Conservation (phyloP, 352 stramenopile species). For the Blastocystis sp. region DNA sequence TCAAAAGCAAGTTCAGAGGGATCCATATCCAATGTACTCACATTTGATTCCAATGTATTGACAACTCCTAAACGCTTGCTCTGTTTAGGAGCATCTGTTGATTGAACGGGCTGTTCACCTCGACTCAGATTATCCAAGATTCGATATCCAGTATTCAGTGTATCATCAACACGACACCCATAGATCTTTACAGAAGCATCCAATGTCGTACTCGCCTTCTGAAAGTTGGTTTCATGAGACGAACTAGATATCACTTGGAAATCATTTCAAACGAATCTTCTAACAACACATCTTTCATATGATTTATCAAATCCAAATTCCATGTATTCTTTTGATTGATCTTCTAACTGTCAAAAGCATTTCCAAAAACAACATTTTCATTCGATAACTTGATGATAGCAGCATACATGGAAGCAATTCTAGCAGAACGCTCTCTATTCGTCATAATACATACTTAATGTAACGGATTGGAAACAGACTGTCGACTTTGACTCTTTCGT, state of each 20-base stretch:
- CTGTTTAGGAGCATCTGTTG: not conserved
- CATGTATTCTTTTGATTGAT: slow-evolving; percentile 62
- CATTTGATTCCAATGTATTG: slow-evolving; percentile 47
- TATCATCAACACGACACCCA: slow-evolving; percentile 92
- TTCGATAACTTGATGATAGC: slow-evolving; percentile 50
- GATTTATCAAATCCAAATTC: slow-evolving; percentile 61
- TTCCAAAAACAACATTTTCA: slow-evolving; percentile 30
- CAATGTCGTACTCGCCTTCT: slow-evolving; percentile 89
- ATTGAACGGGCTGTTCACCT: slow-evolving; percentile 1
- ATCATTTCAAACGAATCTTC: not conserved
- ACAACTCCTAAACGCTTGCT: not conserved
- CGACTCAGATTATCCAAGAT: slow-evolving; percentile 90
- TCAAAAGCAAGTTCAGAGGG: slow-evolving; percentile 72
- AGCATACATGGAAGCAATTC: slow-evolving; percentile 53
- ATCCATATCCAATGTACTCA: slow-evolving; percentile 69
- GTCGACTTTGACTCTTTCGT: not conserved
- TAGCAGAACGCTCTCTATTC: slow-evolving; percentile 40
- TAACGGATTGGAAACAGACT: not conserved
- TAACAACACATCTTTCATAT: slow-evolving; percentile 58
- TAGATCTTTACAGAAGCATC: slow-evolving; percentile 97
- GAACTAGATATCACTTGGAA: not conserved
- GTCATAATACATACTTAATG: not conserved
- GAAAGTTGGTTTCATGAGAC: slow-evolving; percentile 77
- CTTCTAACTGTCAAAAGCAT: slow-evolving; percentile 12
- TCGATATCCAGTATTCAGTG: slow-evolving; percentile 88